Conservation (phyloP, 202 grass and related monocot species). For the Setaria italica region DNA sequence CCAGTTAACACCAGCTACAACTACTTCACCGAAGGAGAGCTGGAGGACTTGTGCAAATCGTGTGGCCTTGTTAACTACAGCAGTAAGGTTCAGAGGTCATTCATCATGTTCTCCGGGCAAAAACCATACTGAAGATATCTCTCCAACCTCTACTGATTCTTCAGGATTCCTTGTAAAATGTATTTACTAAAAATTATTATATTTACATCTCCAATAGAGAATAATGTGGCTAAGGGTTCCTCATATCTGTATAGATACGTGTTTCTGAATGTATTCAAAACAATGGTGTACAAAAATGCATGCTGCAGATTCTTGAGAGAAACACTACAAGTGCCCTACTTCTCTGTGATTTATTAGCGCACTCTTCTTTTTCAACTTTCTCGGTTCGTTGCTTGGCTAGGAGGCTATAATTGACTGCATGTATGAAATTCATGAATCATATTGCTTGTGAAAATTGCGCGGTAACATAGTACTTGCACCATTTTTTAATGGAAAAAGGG, state of each 20-base stretch:
- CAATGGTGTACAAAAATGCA: background rate
- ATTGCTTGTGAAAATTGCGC: background rate
- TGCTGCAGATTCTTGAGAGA: background rate
- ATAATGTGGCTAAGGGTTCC: background rate
- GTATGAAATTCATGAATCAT: background rate
- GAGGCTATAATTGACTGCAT: background rate
- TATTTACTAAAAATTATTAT: background rate
- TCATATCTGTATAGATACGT: background rate
- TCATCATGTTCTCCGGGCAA: constrained; percentile 97
- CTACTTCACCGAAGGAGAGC: constrained; percentile 87
- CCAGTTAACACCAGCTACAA: constrained; percentile 82
- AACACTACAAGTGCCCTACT: background rate
- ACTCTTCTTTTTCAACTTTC: too few relatives aligned
- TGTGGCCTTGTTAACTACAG: constrained; percentile 90
- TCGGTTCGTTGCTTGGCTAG: too few relatives aligned
- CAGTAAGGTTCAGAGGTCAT: constrained; percentile 75
- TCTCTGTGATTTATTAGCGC: too few relatives aligned
- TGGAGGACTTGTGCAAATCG: constrained; percentile 85
- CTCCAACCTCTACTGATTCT: background rate
- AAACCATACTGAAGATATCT: constrained; percentile 56
- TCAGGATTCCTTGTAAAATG: background rate
- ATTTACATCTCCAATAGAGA: background rate
- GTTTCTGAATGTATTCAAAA: background rate
- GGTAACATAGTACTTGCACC: background rate
- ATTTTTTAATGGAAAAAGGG: too few relatives aligned